Percentiles rank a stretch among this genome's conserved stretches.
Evolutionary conservation across 2,329 filamentous ascomycete species (phyloP).

Genomic region (Sporothrix schenckii): DNA sequence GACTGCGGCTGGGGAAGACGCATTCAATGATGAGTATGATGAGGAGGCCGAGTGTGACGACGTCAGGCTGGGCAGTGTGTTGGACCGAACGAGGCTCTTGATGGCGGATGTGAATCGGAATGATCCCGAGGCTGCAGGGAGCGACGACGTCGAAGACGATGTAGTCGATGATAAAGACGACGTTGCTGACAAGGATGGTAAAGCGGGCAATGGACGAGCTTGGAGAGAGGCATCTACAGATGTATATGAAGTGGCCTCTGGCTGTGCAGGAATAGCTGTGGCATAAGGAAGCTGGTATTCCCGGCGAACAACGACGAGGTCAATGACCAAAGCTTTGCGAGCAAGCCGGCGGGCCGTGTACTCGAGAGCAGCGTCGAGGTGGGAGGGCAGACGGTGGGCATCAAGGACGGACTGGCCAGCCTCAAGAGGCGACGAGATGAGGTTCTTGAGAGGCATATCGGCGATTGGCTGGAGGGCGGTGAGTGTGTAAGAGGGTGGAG

Average conservation of each 20-base stretch:
- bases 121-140: conserved; percentile 25
- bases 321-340: conserved; percentile 59
- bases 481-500: background rate
- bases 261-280: conserved; percentile 38
- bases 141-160: background rate
- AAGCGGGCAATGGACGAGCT: conserved; percentile 24
- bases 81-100: conserved; percentile 48
- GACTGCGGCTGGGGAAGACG: background rate
- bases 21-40: background rate
- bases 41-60: background rate
- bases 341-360: conserved; percentile 61
- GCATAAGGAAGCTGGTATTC: conserved; percentile 58
- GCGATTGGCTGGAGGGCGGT: conserved; percentile 36
- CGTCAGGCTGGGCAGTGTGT: conserved; percentile 37
- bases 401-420: conserved; percentile 63
- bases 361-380: conserved; percentile 59
- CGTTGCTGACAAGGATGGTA: conserved; percentile 26
- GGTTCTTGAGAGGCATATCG: conserved; percentile 54
- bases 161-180: background rate
- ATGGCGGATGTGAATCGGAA: conserved; percentile 42
- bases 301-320: conserved; percentile 59
- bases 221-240: background rate
- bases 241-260: background rate
- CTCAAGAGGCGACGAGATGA: conserved; percentile 66
- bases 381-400: conserved; percentile 59